Base-by-base conservation (phyloP, 768 basidiomycete genomes). In the Pleurotus djamor region DNA sequence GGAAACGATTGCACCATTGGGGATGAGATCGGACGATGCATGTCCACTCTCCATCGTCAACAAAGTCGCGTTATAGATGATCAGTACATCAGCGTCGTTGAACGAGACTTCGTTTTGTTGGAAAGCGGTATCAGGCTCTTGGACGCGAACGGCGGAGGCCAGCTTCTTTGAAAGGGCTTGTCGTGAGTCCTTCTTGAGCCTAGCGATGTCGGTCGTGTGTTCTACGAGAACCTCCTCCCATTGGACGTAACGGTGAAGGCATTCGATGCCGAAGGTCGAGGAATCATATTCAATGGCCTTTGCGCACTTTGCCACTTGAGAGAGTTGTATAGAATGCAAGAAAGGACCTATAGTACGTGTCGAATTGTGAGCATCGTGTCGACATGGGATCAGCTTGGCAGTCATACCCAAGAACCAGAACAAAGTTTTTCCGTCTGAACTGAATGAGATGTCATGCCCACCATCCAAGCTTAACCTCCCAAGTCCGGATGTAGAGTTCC, bases 381-480 rank as follows among this genome's bases (percentile, higher is more conserved):
- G 34, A 41, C 12, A 32, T 21, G 28, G 14, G 1, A 5, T 51
- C 9, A 21, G n/a, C 44, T 36, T 21, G 49, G 51, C 54, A 37
- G 32, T 76, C 48, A 32, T 67, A 88, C 89, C 89, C 34, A 91
- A 76, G 70, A 91, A 82, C 89, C 89, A 91, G 61, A 89, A 88
- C 36, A 91, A 58, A 35, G 74, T 84, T 55, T 77, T 82, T 14
- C 89, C 89, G 66, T 90, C 85, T 9, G 79, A 66, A 36, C 82
- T 87, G 74, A 82, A 86, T 2, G 83, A 77, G 38, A 91, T 67
- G 66, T 87, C 86, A 64, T 91, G 89, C 0, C 88, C 89, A 14
- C 89, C 89, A 68, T 91, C 88, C 63, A 88, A 65, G 65, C 89
- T 90, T 59, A 91, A 59, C 36, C 89, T 79, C 3, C 79, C 79